Evolutionary conservation across 2,329 filamentous ascomycete genomes (phyloP).

Genomic region (Aotearoamyces nothofagi): DNA sequence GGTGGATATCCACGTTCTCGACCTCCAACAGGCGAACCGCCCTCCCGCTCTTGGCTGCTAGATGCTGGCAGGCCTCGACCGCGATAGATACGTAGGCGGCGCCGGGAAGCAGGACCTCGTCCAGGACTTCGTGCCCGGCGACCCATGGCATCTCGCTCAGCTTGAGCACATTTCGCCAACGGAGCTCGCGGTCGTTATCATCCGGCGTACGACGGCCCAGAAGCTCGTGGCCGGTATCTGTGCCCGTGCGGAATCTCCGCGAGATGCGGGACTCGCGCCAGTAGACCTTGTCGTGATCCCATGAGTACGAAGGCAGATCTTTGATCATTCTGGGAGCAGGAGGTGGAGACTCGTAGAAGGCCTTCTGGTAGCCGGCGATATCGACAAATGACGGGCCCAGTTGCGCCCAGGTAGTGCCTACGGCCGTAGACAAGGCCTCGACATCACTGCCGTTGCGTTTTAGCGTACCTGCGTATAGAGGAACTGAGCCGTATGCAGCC

Average conservation of each 20-base stretch:
- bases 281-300: slow-evolving; percentile 7
- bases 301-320: slow-evolving; percentile 4
- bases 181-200: slow-evolving; percentile 9
- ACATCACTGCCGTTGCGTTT: neutral
- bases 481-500: neutral
- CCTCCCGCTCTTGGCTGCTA: too few relatives aligned
- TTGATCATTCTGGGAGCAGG: slow-evolving; percentile 1
- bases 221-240: slow-evolving; percentile 9
- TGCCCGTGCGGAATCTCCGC: neutral
- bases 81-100: slow-evolving; percentile 19
- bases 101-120: slow-evolving; percentile 30
- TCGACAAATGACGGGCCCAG: slow-evolving; percentile 3
- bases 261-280: slow-evolving; percentile 5
- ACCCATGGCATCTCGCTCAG: slow-evolving; percentile 28
- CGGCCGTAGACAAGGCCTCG: neutral
- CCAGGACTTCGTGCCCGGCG: slow-evolving; percentile 29
- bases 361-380: neutral
- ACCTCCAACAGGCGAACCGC: too few relatives aligned
- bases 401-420: neutral
- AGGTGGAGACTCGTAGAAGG: neutral
- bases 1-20: too few relatives aligned
- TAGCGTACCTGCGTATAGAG: neutral
- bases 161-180: slow-evolving; percentile 24
- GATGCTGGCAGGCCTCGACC: slow-evolving; percentile 3
- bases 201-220: slow-evolving; percentile 1